Percentiles rank a stretch among this genome's conserved stretches.
Evolutionary conservation across 352 stramenopile species (phyloP).

Genomic region (Albugo candida): DNA sequence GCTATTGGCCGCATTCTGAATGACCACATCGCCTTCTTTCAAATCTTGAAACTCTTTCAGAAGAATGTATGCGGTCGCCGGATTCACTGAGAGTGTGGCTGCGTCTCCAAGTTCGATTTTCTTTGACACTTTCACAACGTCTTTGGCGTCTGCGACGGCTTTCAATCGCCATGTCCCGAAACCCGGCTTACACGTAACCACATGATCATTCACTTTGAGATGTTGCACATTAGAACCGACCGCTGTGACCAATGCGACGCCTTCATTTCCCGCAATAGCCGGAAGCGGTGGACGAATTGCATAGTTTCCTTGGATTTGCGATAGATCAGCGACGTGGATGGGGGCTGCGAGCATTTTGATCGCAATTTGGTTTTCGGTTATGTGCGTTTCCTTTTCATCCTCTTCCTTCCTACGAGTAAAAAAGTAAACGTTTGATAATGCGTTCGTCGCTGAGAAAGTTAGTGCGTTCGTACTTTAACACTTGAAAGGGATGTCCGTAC

Average conservation of each 20-base stretch:
- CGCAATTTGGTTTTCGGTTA: conserved; percentile 40
- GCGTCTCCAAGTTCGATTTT: conserved; percentile 77
- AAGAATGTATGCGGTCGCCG: conserved; percentile 69
- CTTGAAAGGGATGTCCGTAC: conserved; percentile 41
- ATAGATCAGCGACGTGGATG: conserved; percentile 74
- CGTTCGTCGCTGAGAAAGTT: too few species aligned
- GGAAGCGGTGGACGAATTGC: conserved; percentile 56
- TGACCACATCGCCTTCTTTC: conserved; percentile 62
- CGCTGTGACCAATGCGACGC: conserved; percentile 66
- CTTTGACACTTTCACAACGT: conserved; percentile 55
- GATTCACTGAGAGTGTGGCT: conserved; percentile 64
- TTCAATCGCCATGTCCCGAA: conserved; percentile 64
- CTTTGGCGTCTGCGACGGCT: conserved; percentile 32
- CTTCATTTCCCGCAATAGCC: conserved; percentile 69
- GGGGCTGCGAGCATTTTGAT: conserved; percentile 79
- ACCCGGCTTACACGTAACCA: conserved; percentile 44
- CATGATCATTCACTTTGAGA: conserved; percentile 73
- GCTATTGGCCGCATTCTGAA: conserved; percentile 82
- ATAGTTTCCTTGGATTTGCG: conserved; percentile 57
- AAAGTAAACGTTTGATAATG: too few species aligned
- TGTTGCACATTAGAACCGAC: conserved; percentile 61
- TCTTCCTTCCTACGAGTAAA: conserved; percentile 21
- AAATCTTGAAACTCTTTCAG: conserved; percentile 70
- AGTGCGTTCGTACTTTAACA: conserved; percentile 25
- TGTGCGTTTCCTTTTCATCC: conserved; percentile 34